Conservation (phyloP, 2,329 filamentous ascomycete species). For the Teratosphaeria epicoccoides region DNA sequence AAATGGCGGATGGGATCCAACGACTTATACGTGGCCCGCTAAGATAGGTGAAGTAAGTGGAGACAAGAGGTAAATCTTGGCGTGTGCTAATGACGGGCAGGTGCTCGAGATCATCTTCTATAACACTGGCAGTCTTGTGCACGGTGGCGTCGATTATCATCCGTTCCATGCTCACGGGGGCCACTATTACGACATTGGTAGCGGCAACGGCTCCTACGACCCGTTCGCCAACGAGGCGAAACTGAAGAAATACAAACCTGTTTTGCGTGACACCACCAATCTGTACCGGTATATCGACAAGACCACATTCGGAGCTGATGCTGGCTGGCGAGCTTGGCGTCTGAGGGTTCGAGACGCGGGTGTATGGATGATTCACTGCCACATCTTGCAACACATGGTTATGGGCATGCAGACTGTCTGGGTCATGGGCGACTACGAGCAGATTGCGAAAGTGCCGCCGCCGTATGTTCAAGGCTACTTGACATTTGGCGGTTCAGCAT, state of each 20-base stretch:
- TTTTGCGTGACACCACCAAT: conserved; percentile 41
- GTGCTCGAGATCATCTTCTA: conserved; percentile 32
- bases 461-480: conserved; percentile 34
- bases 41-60: conserved; percentile 41
- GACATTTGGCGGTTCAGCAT: conserved; percentile 34
- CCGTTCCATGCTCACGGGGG: conserved; percentile 47
- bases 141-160: conserved; percentile 34
- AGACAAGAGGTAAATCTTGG: neutral
- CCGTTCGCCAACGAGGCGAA: conserved; percentile 37
- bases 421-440: conserved; percentile 34
- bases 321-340: conserved; percentile 53
- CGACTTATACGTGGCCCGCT: conserved; percentile 41
- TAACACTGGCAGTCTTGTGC: conserved; percentile 27
- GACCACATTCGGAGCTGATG: conserved; percentile 30
- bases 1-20: conserved; percentile 46
- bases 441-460: conserved; percentile 28
- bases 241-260: conserved; percentile 30
- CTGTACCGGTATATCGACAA: conserved; percentile 44
- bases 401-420: conserved; percentile 45
- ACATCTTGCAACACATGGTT: conserved; percentile 47
- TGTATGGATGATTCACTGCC: conserved; percentile 54
- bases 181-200: conserved; percentile 45
- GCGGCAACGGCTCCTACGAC: conserved; percentile 45
- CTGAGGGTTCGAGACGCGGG: conserved; percentile 43
- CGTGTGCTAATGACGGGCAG: neutral